Evolutionary conservation across 2,329 filamentous ascomycete genomes (phyloP).

Genomic region (Neofusicoccum parvum): DNA sequence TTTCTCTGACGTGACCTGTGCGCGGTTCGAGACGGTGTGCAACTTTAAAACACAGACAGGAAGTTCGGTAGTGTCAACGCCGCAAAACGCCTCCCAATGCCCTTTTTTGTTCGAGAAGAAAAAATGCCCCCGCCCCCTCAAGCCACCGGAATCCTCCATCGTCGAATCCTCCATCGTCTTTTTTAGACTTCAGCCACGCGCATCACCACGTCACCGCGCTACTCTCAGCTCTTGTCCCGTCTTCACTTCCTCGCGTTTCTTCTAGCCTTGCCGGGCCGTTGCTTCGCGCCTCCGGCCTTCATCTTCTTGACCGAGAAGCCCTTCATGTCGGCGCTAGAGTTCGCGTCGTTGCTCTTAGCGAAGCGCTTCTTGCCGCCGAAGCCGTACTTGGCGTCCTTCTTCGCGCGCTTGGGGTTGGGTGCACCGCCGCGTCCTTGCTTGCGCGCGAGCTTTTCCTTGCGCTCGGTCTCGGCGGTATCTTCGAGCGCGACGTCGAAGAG

Average conservation of each 20-base stretch:
- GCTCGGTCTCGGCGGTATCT: constrained; percentile 57
- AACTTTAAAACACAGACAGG: too few relatives aligned
- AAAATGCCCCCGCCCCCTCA: not conserved
- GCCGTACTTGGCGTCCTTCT: constrained; percentile 93
- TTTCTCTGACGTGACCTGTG: too few relatives aligned
- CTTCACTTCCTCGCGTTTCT: constrained; percentile 26
- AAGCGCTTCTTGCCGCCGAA: constrained; percentile 95
- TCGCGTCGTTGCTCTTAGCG: constrained; percentile 85
- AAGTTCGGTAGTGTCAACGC: not conserved
- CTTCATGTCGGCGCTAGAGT: constrained; percentile 77
- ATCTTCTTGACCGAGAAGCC: constrained; percentile 83
- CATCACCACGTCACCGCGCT: not conserved
- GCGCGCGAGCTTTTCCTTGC: constrained; percentile 47
- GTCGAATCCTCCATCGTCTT: not conserved
- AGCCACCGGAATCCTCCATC: not conserved
- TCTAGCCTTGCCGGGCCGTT: constrained; percentile 45
- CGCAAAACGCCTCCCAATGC: constrained; percentile 19
- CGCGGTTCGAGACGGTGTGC: too few relatives aligned
- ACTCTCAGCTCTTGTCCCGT: not conserved
- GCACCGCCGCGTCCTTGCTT: constrained; percentile 37
- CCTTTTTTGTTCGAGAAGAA: not conserved
- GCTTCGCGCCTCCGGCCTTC: constrained; percentile 57
- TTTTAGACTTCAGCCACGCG: not conserved
- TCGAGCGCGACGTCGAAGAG: constrained; percentile 91
- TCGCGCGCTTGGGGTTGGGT: constrained; percentile 74